Evolutionary conservation across 1,284 basidiomycete genomes (phyloP).

Genomic region (Pisolithus thermaeus): DNA sequence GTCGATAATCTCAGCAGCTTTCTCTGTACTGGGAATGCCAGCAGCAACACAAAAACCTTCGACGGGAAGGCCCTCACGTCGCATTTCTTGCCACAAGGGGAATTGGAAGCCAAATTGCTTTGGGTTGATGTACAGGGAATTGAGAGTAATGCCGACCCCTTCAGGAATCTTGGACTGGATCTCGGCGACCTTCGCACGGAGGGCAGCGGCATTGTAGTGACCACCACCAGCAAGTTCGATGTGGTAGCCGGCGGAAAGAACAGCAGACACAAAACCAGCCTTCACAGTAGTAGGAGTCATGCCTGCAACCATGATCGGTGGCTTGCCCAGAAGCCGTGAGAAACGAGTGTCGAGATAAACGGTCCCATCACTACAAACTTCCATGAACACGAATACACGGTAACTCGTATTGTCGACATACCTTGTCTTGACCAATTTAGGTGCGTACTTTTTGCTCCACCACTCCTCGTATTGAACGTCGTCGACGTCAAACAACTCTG

Average conservation of each 20-base stretch:
- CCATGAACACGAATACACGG: slow-evolving; percentile 10
- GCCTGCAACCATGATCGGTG: slow-evolving; percentile 97
- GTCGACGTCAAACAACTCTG: slow-evolving; percentile 74
- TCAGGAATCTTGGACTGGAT: slow-evolving; percentile 80
- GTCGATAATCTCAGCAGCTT: slow-evolving; percentile 88
- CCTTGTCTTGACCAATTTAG: slow-evolving; percentile 86
- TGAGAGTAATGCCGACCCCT: slow-evolving; percentile 90
- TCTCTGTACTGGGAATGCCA: slow-evolving; percentile 89
- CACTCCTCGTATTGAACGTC: slow-evolving; percentile 75
- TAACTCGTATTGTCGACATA: slow-evolving; percentile 29
- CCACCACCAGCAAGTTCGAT: slow-evolving; percentile 97
- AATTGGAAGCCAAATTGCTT: slow-evolving; percentile 96
- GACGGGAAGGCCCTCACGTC: slow-evolving; percentile 89
- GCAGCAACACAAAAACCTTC: slow-evolving; percentile 99
- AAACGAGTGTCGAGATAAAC: slow-evolving; percentile 94
- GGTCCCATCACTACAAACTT: slow-evolving; percentile 67
- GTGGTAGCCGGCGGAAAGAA: slow-evolving; percentile 92
- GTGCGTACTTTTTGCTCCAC: slow-evolving; percentile 89
- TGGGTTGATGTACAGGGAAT: slow-evolving; percentile 97
- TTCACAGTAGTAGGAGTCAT: slow-evolving; percentile 97
- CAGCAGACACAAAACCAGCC: slow-evolving; percentile 86
- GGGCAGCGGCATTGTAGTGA: slow-evolving; percentile 87
- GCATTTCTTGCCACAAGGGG: slow-evolving; percentile 97
- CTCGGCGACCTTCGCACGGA: slow-evolving; percentile 86
- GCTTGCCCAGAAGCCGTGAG: slow-evolving; percentile 91